These are phyloP conservation scores for Oligophagozyma castellii DNA, from an alignment of 1,139 yeast species.

Conservation along the genomic window DNA sequence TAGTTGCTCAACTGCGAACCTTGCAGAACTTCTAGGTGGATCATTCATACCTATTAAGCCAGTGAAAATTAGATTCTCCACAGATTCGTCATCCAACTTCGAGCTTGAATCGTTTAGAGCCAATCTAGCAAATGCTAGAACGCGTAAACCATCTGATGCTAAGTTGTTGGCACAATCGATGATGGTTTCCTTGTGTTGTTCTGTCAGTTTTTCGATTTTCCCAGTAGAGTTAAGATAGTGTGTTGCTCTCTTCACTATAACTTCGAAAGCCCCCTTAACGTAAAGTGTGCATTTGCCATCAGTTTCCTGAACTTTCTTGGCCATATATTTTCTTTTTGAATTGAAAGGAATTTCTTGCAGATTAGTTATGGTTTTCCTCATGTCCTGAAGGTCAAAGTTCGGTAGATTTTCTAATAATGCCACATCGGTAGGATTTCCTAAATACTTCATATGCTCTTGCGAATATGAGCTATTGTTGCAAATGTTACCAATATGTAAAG, in stretches of 20 bases:
- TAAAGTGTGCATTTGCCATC: slow-evolving; percentile 48
- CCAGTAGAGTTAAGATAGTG: slow-evolving; percentile 48
- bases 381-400: slow-evolving; percentile 59
- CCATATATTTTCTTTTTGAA: slow-evolving; percentile 80
- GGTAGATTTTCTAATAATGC: slow-evolving; percentile 68
- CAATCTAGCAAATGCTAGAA: slow-evolving; percentile 59
- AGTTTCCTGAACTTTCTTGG: slow-evolving; percentile 36
- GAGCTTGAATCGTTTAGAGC: slow-evolving; percentile 24
- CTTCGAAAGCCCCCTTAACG: slow-evolving; percentile 86
- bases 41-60: slow-evolving; percentile 93
- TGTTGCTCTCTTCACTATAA: slow-evolving; percentile 48
- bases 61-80: slow-evolving; percentile 52
- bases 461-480: slow-evolving; percentile 76
- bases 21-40: slow-evolving; percentile 85
- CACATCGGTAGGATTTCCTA: slow-evolving; percentile 91
- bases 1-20: slow-evolving; percentile 53
- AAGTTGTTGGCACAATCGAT: slow-evolving; percentile 43
- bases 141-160: slow-evolving; percentile 79
- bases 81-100: slow-evolving; percentile 29
- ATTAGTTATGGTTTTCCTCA: slow-evolving; percentile 38
- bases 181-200: slow-evolving; percentile 33
- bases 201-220: slow-evolving; percentile 36
- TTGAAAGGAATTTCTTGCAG: slow-evolving; percentile 71
- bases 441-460: slow-evolving; percentile 51
- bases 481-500: slow-evolving; percentile 56